These are phyloP conservation scores for Cladochytrium replicatum DNA, from an alignment of 192 early-diverging fungal genomes.

Conservation along the genomic window DNA sequence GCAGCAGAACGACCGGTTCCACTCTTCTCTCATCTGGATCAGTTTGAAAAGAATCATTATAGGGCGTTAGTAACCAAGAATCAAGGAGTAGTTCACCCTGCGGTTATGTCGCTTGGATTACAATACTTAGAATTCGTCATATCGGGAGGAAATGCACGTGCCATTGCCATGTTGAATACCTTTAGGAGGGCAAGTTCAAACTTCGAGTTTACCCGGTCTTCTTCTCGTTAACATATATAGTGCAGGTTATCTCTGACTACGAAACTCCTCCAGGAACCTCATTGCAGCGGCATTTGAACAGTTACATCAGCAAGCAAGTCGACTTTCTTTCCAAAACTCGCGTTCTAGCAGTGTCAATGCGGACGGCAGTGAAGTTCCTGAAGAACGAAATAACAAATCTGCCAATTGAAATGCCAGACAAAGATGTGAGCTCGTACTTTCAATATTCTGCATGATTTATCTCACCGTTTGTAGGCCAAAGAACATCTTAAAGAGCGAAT, in stretches of 20 bases:
- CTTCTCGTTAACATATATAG: constrained; percentile 7
- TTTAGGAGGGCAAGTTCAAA: constrained; percentile 71
- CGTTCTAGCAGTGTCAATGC: constrained; percentile 87
- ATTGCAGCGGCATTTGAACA: constrained; percentile 69
- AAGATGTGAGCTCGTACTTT: constrained; percentile 53
- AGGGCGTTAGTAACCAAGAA: constrained; percentile 19
- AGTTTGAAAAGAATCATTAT: constrained; percentile 35
- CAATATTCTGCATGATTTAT: constrained; percentile 4
- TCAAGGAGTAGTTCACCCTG: constrained; percentile 66
- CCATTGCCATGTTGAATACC: constrained; percentile 75
- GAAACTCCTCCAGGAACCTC: constrained; percentile 70
- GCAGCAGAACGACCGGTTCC: constrained; percentile 45
- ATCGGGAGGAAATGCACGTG: constrained; percentile 81
- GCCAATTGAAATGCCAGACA: constrained; percentile 72
- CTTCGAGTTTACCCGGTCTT: background rate
- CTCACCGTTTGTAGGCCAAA: constrained; percentile 40
- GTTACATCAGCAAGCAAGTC: constrained; percentile 80
- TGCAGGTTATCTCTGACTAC: constrained; percentile 84
- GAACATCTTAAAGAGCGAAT: constrained; percentile 59
- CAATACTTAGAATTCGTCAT: constrained; percentile 81
- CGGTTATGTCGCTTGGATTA: constrained; percentile 73
- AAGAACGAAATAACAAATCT: constrained; percentile 76
- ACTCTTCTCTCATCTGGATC: constrained; percentile 68
- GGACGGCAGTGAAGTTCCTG: constrained; percentile 78
- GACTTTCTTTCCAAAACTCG: constrained; percentile 76